Conservation (phyloP, 352 stramenopile genomes). For the Pythium plurisporium region DNA sequence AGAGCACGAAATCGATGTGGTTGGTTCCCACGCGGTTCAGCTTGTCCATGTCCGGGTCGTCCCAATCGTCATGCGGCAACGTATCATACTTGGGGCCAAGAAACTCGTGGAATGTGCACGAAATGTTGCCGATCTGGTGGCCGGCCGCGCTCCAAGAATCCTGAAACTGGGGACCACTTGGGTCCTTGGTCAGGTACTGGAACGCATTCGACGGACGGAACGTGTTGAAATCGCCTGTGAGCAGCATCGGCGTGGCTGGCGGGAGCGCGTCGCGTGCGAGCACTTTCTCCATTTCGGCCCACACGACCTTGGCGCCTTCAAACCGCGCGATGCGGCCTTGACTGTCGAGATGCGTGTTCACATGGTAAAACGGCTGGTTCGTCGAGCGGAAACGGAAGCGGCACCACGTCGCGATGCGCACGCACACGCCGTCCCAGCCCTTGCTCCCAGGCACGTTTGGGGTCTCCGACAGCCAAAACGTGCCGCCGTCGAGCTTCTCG, state of each 20-base stretch:
- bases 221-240: constrained; percentile 86
- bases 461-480: constrained; percentile 36
- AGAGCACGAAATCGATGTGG: constrained; percentile 89
- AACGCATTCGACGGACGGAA: constrained; percentile 79
- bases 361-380: constrained; percentile 26
- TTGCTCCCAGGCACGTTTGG: constrained; percentile 17
- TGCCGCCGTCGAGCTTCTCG: constrained; percentile 26
- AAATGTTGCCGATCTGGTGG: constrained; percentile 66
- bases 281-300: constrained; percentile 25
- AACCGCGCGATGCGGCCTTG: constrained; percentile 19
- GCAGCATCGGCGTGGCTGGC: constrained; percentile 43
- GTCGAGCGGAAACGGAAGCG: constrained; percentile 27
- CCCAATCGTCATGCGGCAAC: constrained; percentile 32
- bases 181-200: constrained; percentile 62
- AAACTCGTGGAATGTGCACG: constrained; percentile 84
- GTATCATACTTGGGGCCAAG: constrained; percentile 38
- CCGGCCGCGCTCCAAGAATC: constrained; percentile 66
- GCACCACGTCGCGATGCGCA: constrained; percentile 33
- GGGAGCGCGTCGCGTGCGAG: constrained; percentile 2
- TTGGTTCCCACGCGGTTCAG: constrained; percentile 49
- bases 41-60: constrained; percentile 48
- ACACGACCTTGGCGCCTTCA: constrained; percentile 30
- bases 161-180: constrained; percentile 45
- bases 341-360: constrained; percentile 38
- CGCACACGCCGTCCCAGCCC: constrained; percentile 23